Conservation (phyloP, 129 eudicot species). For the Arctium minus region DNA sequence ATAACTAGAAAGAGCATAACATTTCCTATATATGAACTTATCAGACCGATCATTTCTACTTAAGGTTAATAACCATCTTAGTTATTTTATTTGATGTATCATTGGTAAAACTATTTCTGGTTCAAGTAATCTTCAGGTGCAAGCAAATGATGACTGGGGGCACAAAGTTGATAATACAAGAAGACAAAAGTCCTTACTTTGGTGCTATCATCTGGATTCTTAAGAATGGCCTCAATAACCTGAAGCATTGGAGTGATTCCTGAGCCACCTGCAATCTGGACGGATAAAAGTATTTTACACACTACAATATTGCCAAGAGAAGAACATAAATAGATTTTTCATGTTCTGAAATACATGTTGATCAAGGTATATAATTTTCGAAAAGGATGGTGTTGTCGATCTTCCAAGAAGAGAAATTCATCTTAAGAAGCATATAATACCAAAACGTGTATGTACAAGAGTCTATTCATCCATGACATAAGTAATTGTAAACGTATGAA, state of each 20-base stretch:
- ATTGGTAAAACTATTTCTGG: background rate
- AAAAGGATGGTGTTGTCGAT: background rate
- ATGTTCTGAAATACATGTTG: background rate
- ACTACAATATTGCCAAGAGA: background rate
- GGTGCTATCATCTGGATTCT: conserved; percentile 91
- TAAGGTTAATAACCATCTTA: background rate
- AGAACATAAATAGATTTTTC: background rate
- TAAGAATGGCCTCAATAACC: conserved; percentile 82
- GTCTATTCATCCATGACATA: too few relatives aligned
- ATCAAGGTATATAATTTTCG: background rate
- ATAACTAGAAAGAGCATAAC: background rate
- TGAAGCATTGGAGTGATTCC: conserved; percentile 99
- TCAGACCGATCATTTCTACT: background rate
- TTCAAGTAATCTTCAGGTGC: background rate
- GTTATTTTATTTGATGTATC: background rate
- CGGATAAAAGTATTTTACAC: background rate
- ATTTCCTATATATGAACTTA: background rate
- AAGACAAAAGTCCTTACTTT: conserved; percentile 46
- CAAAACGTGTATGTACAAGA: too few relatives aligned
- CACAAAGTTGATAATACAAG: background rate
- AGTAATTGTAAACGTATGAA: too few relatives aligned
- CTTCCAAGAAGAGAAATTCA: background rate
- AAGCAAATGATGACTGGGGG: background rate
- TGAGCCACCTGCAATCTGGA: conserved; percentile 95
- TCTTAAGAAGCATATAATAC: too few relatives aligned